Conservation (phyloP, 2,329 filamentous ascomycete genomes). For the Cytospora schulzeri region DNA sequence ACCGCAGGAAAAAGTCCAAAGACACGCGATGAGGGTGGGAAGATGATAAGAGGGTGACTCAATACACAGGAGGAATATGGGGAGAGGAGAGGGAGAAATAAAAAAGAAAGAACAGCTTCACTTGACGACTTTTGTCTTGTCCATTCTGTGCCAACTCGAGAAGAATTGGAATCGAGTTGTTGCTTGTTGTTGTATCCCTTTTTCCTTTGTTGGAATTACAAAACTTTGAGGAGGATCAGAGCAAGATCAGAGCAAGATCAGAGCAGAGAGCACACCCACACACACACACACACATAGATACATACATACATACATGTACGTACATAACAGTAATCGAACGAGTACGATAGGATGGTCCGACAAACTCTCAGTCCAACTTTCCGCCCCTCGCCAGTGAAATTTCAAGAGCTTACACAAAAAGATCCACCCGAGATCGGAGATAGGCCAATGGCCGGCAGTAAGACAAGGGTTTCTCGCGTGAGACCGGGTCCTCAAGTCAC, state of each 20-base stretch:
- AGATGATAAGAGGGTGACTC: not conserved
- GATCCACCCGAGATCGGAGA: constrained; percentile 1
- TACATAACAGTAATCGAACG: not conserved
- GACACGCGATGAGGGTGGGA: not conserved
- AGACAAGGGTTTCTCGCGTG: not conserved
- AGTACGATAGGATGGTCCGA: not conserved
- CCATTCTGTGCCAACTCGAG: constrained; percentile 22
- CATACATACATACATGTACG: no score
- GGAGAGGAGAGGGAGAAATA: not conserved
- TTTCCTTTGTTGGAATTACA: no score
- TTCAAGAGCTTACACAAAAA: not conserved
- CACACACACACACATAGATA: no score
- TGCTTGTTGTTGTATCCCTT: no score
- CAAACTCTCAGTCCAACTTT: constrained; percentile 49
- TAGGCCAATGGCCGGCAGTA: not conserved
- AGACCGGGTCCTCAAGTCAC: not conserved
- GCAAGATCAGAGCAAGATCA: no score
- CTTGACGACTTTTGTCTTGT: constrained; percentile 18
- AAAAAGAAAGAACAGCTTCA: constrained; percentile 3
- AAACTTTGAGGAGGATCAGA: no score
- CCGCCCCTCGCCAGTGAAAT: constrained; percentile 29
- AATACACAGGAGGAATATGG: not conserved
- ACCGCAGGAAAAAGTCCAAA: not conserved
- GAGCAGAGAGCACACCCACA: not conserved
- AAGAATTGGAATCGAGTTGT: not conserved